Base-by-base conservation (phyloP, 495 filamentous ascomycete genomes). In the Penicillium ucsense region DNA sequence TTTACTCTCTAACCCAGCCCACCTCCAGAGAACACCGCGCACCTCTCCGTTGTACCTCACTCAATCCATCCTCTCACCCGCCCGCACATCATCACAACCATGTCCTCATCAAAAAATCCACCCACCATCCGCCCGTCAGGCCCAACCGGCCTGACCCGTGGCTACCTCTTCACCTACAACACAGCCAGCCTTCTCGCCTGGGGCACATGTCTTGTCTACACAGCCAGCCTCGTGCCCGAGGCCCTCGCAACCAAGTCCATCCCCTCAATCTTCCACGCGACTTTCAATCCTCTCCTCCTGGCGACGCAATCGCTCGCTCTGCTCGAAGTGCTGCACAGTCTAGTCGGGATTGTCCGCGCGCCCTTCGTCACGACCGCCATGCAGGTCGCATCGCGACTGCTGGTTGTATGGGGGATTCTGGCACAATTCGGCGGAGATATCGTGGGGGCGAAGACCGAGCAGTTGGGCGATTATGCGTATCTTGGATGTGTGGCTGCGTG, bases 151-250 rank as follows among this genome's bases (percentile, higher is more conserved):
- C 51, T 65, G 11, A 59, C 57, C 47, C 51, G 53, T 41, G 45
- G 46, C 45, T 94, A 94, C 70, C 80, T 96, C 36, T 75, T 85
- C 62, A 62, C 78, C 59, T 98, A 96, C 79, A 98, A 96, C 64
- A 67, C 79, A 53, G 55, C 83, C 50, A 88, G 79, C 53, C 80
- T 86, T 46, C 46, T 81, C 38, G 75, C 89, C 49, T 98, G 92
- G 92, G 58, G 73, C 11, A 73, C 72, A 30, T 79, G 92, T 45
- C 75, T 94, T 45, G 69, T 76, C 43, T 80, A 84, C 41, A 71
- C 75, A 11, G 49, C 75, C 9, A 57, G 74, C 38, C 71, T 78
- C 59, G 59, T 67, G 71, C 49, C 60, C 1, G 36, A 31, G 28
- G 35, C 50, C 49, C 53, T 64, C 27, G 43, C 67, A 32, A 48